A percentile compares a stretch with the other conserved stretches of the same genome.
These are phyloP conservation scores for Malassezia slooffiae DNA, from an alignment of 1,284 basidiomycete species.

Conservation along the genomic window DNA sequence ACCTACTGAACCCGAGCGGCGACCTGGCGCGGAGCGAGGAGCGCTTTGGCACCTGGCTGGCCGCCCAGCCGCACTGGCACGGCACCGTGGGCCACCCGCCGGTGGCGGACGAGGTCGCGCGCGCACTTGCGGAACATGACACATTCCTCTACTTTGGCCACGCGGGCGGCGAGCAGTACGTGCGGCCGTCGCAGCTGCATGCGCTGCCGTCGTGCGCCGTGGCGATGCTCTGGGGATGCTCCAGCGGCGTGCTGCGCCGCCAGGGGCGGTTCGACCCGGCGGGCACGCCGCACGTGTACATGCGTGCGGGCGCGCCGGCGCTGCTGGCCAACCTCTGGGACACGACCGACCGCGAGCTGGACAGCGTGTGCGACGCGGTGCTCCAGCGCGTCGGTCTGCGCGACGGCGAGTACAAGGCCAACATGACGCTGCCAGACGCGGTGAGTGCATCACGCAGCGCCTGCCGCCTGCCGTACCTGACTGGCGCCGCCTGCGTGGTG, in stretches of 20 bases:
- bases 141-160: constrained; percentile 74
- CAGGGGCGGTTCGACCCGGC: constrained; percentile 85
- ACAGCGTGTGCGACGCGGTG: constrained; percentile 74
- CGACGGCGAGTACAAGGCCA: constrained; percentile 14
- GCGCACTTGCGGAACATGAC: constrained; percentile 26
- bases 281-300: constrained; percentile 85
- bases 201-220: constrained; percentile 71
- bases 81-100: constrained; percentile 64
- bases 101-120: constrained; percentile 28
- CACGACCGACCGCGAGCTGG: constrained; percentile 93
- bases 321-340: constrained; percentile 94
- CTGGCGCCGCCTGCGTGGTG: constrained; percentile 85
- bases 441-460: constrained; percentile 64
- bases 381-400: constrained; percentile 61
- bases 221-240: constrained; percentile 98
- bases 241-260: constrained; percentile 72
- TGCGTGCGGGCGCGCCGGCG: constrained; percentile 87
- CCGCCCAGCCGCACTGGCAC: constrained; percentile 59
- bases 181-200: constrained; percentile 65
- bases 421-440: constrained; percentile 61
- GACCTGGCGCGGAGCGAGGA: constrained; percentile 75
- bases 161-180: constrained; percentile 87
- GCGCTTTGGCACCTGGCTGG: constrained; percentile 66
- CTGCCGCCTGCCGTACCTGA: constrained; percentile 84
- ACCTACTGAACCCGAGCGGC: constrained; percentile 80